Evolutionary conservation across 345 rosid species (phyloP).

Genomic region (Eucalyptus globulus): DNA sequence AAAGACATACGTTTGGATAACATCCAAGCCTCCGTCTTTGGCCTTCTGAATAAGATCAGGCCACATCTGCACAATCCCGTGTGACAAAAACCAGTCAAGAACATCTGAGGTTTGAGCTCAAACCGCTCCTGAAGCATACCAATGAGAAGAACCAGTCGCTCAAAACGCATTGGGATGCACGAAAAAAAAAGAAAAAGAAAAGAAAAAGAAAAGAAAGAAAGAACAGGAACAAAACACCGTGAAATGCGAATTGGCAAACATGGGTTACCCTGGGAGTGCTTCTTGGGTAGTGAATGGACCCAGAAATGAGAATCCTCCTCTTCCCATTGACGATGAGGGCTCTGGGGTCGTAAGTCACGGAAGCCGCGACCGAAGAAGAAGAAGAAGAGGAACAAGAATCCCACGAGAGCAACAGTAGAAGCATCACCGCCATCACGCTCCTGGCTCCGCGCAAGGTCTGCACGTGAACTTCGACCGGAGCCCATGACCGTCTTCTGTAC

Average conservation of each 20-base stretch:
- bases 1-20: conserved; percentile 81
- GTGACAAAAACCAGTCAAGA: background rate
- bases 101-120: background rate
- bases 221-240: background rate
- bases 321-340: conserved; percentile 26
- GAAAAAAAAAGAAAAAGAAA: background rate
- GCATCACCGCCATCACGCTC: background rate
- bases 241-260: background rate
- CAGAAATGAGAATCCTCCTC: conserved; percentile 31
- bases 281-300: conserved; percentile 43
- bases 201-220: background rate
- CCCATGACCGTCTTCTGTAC: background rate
- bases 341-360: conserved; percentile 14
- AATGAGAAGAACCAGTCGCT: conserved; percentile 1
- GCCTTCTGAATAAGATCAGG: conserved; percentile 86
- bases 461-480: background rate
- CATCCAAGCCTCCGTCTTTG: conserved; percentile 95
- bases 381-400: background rate
- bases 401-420: background rate
- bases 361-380: background rate
- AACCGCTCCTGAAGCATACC: background rate
- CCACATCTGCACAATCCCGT: conserved; percentile 70
- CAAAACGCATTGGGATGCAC: background rate
- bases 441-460: background rate
- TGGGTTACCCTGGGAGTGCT: conserved; percentile 60